Base-by-base conservation (phyloP, 2,329 filamentous ascomycete species). In the Diplodia mutila region DNA sequence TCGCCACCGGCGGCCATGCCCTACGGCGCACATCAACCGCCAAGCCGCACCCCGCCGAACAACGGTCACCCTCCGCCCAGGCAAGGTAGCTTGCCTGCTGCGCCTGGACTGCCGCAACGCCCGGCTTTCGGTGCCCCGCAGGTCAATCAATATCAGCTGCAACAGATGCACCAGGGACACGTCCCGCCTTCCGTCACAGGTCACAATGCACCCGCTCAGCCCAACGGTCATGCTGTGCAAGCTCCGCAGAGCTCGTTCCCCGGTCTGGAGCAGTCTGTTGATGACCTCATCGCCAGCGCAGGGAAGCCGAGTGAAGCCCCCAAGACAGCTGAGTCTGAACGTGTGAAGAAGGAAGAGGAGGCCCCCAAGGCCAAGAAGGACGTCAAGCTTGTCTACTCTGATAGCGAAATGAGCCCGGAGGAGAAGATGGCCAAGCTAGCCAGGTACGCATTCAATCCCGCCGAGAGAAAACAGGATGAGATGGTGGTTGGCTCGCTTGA, bases 341-440 rank as follows among this genome's bases (percentile, higher is more conserved):
- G 80, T 61, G 89, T 90, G 76, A 91, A 89, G 81, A 88, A 87
- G 75, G 80, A 91, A 84, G 90, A 89, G 4, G 67, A 53, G 42
- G 71, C 73, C 42, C 73, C 78, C 63, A 77, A 78, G 73, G 39
- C 80, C 61, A 89, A 91, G 77, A 88, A 88, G 75, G 88, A 87
- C 74, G 79, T 90, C 84, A 83, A 87, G 77, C 89, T 97, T 86
- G 84, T 97, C 34, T 97, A 95, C 81, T 89, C 89, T 70, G 92
- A 96, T 76, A 88, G 90, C 63, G 89, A 91, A 68, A 82, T 89
- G 74, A 95, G 91, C 74, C 91, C 93, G 1, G 94, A 97, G 82
- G 94, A 97, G 85, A 92, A 90, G 80, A 93, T 97, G 91, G 90
- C 92, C 32, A 81, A 83, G 75, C 82, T 95, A 81, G 84, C 91